Base-by-base conservation (phyloP, 164 flowering plant genomes). In the Sextonia rubra region DNA sequence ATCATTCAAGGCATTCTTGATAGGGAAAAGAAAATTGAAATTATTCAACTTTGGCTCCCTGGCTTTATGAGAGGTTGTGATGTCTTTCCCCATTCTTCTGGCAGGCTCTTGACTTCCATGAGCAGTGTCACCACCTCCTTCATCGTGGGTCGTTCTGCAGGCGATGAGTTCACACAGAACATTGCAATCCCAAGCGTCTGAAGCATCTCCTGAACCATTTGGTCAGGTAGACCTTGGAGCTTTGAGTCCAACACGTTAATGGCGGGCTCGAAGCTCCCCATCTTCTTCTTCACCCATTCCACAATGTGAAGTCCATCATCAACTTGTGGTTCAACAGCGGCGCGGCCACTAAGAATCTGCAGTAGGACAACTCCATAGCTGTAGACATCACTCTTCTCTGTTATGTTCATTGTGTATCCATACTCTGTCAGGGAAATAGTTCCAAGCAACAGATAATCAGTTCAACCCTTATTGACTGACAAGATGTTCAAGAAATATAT, bases 321-420 rank as follows among this genome's bases (percentile, higher is more conserved):
- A 8, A 85, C 73, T 26, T 83, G 87, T 1, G 90, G 70, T 75
- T 91, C 89, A 5, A 94, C 85, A 0, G 97, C 95, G 47, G 89
- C 89, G 9, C 97, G 87, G 22, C 99, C 98, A 26, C 90, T 92
- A 58, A 94, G 82, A 20, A 94, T 87, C 82, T 94, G 95, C 29
- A 94, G 80, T 70, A 94, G 64, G 6, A 94, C 99, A 56, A 96
- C 97, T 12, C 99, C 99, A 72, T 87, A 96, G 71, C 98, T 96
- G 82, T 93, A 96, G 24, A 96, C 99, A 72, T 96, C 99, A 32
- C 98, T 93, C 90, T 93, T 96, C 80, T 93, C 97, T 24, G 99
- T 92, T 76, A 96, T 96, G 83, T 93, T 93, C 92, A 88, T 88
- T 1, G 91, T 91, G 85, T 93, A 96, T 11, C 99, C 98, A 77